A percentile compares a stretch with the other conserved stretches of the same genome.
phyloP scores from a whole-genome alignment of 768 basidiomycete genomes.

The Lanmaoa rubissima region DNA sequence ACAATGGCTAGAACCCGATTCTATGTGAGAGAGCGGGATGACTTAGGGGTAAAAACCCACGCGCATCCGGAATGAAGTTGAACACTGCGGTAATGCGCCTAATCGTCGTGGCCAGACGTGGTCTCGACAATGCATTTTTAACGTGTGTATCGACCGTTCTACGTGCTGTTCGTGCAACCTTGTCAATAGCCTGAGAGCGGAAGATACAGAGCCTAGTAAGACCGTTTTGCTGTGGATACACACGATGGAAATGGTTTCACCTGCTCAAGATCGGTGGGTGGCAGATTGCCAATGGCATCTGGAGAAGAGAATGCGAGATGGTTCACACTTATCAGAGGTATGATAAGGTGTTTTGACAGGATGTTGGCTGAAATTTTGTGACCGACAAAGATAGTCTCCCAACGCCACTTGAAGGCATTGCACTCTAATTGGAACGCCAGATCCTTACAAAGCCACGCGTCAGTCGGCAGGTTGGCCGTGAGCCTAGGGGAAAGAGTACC shows the following conservation, averaged over 20 bases:
- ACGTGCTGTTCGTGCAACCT: conserved; percentile 65
- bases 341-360: conserved; percentile 74
- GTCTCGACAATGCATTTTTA: conserved; percentile 67
- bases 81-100: conserved; percentile 71
- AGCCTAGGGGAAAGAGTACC: conserved; percentile 35
- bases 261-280: conserved; percentile 64
- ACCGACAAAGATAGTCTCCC: conserved; percentile 70
- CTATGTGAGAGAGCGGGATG: conserved; percentile 10
- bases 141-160: conserved; percentile 69
- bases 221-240: background rate
- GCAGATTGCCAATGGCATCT: conserved; percentile 53
- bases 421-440: conserved; percentile 60
- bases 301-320: conserved; percentile 66
- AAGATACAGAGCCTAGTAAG: conserved; percentile 7
- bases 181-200: conserved; percentile 58
- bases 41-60: conserved; percentile 43
- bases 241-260: conserved; percentile 32
- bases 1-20: conserved; percentile 47
- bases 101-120: conserved; percentile 63
- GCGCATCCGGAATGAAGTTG: conserved; percentile 62
- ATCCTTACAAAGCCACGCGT: conserved; percentile 47
- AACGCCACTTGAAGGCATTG: conserved; percentile 69
- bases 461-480: conserved; percentile 8
- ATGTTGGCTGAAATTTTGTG: conserved; percentile 65
- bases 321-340: conserved; percentile 70